Conservation (phyloP, 2,329 filamentous ascomycete species). For the Bipolaris sorokiniana region DNA sequence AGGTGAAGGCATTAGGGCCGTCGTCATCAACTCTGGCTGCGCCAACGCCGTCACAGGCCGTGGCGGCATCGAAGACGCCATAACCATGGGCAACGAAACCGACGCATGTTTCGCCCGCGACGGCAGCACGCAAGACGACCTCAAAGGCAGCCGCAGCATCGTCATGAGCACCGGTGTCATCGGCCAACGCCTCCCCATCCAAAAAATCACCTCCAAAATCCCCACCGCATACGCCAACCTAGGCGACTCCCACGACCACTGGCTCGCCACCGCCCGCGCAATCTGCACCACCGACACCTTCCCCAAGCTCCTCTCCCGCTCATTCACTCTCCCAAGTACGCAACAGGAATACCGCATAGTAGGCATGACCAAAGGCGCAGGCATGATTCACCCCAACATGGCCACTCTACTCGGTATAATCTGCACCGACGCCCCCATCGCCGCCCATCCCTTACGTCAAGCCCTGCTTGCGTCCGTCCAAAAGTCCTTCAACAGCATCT, state of each 20-base stretch:
- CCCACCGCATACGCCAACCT: constrained; percentile 75
- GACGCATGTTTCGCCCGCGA: constrained; percentile 65
- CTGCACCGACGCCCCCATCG: constrained; percentile 86
- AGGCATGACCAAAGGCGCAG: constrained; percentile 96
- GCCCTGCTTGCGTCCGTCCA: constrained; percentile 77
- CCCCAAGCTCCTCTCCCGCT: constrained; percentile 87
- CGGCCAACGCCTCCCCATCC: constrained; percentile 88
- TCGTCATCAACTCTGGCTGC: constrained; percentile 94
- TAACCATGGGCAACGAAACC: constrained; percentile 78
- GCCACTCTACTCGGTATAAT: constrained; percentile 91
- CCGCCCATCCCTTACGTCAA: constrained; percentile 67
- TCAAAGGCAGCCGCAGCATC: constrained; percentile 68
- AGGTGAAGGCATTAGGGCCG: constrained; percentile 74
- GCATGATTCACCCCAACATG: constrained; percentile 99
- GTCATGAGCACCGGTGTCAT: constrained; percentile 99
- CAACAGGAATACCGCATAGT: constrained; percentile 81
- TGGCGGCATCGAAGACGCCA: constrained; percentile 86
- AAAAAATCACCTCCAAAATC: constrained; percentile 85
- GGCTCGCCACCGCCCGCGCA: constrained; percentile 83
- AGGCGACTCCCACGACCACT: constrained; percentile 79
- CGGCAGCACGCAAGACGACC: constrained; percentile 48
- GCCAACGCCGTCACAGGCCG: constrained; percentile 96
- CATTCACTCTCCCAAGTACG: constrained; percentile 83
- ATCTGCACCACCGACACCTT: constrained; percentile 99
- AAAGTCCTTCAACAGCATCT: constrained; percentile 94